Evolutionary conservation across 2,329 filamentous ascomycete genomes (phyloP).

Genomic region (Chalaropsis ovoidea): DNA sequence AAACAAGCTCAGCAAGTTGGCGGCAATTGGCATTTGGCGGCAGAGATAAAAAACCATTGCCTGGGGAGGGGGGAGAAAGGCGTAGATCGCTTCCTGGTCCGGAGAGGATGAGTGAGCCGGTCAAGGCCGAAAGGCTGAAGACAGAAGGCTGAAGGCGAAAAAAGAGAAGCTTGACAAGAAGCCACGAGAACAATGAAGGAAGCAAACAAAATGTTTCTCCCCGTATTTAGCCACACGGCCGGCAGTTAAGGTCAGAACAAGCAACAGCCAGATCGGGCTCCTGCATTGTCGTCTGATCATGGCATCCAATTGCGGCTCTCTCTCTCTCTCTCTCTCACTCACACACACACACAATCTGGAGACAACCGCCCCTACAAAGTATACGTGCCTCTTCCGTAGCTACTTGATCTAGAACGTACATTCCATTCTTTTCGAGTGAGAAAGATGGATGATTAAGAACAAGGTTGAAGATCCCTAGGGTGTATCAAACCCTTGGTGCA

Average conservation of each 20-base stretch:
- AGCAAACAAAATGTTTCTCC: neutral
- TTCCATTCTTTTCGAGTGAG: no score
- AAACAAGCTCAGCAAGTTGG: neutral
- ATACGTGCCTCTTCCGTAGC: no score
- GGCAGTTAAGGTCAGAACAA: neutral
- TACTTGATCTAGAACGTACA: no score
- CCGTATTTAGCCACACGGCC: slow-evolving; percentile 1
- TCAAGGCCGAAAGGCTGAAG: neutral
- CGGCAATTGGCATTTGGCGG: neutral
- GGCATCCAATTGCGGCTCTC: neutral
- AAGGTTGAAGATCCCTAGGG: no score
- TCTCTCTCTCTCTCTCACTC: no score
- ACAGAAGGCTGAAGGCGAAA: neutral
- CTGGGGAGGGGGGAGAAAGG: neutral
- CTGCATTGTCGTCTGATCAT: neutral
- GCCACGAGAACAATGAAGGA: neutral
- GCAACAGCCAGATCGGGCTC: slow-evolving; percentile 5
- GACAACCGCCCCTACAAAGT: no score
- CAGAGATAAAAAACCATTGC: no score
- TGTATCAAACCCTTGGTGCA: no score
- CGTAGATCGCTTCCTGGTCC: neutral
- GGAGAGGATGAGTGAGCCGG: neutral
- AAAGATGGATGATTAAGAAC: no score
- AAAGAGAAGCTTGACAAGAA: neutral
- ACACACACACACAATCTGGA: no score